Conservation (phyloP, 2,329 filamentous ascomycete genomes). For the Pseudocercospora ulei region DNA sequence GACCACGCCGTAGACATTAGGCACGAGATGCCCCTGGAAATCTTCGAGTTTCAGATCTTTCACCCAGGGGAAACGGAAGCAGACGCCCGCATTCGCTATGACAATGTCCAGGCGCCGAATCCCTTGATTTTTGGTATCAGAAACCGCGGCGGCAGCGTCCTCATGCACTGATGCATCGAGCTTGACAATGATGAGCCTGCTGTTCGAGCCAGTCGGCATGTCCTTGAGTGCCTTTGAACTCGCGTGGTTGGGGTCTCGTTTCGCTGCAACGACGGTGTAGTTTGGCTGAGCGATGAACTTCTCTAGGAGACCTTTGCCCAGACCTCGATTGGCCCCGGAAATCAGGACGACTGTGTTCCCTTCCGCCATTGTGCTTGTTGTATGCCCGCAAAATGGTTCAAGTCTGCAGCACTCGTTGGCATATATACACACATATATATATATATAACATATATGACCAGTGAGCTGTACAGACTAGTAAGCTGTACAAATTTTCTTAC, state of each 20-base stretch:
- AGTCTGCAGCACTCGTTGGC: too few species aligned
- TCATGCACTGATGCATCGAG: not conserved
- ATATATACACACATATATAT: too few species aligned
- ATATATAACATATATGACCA: too few species aligned
- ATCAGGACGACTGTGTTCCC: conserved; percentile 4
- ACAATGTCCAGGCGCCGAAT: conserved; percentile 27
- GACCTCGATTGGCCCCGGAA: conserved; percentile 7
- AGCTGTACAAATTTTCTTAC: too few species aligned
- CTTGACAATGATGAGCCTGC: conserved; percentile 6
- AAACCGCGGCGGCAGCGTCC: conserved; percentile 49
- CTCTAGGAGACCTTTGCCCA: conserved; percentile 3
- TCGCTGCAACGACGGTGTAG: not conserved
- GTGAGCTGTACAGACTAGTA: too few species aligned
- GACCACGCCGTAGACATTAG: conserved; percentile 36
- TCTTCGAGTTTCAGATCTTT: conserved; percentile 25
- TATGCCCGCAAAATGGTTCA: too few species aligned
- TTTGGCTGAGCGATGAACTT: conserved; percentile 2
- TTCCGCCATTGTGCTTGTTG: not conserved
- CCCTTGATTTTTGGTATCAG: conserved; percentile 30
- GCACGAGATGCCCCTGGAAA: conserved; percentile 30
- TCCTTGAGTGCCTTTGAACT: not conserved
- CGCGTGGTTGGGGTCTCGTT: not conserved
- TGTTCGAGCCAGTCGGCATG: not conserved
- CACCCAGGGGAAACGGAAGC: conserved; percentile 15
- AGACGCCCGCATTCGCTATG: conserved; percentile 22